These are phyloP conservation scores for Serendipita sp. DNA, from an alignment of 768 basidiomycete genomes.

Conservation along the genomic window DNA sequence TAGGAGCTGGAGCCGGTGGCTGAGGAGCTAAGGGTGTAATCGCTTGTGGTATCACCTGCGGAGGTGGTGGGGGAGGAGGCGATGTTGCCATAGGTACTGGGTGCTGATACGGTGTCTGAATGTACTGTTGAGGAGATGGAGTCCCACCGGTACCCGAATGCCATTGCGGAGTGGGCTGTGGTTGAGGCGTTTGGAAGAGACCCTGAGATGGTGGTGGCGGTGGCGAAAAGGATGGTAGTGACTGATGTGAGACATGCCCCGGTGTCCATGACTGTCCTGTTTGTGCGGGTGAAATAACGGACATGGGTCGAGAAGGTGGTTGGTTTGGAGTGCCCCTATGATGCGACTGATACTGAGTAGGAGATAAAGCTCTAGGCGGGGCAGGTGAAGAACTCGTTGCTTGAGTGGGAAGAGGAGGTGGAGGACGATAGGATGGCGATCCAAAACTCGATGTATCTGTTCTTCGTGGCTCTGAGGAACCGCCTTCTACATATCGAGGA, in stretches of 20 bases:
- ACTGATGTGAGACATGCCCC: slow-evolving; percentile 5
- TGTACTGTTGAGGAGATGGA: slow-evolving; percentile 12
- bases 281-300: not conserved
- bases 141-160: slow-evolving; percentile 3
- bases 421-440: slow-evolving; percentile 5
- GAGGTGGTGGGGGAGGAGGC: slow-evolving; percentile 16
- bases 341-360: slow-evolving; percentile 15
- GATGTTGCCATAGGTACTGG: slow-evolving; percentile 15
- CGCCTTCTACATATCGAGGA: slow-evolving; percentile 13
- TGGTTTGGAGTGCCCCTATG: slow-evolving; percentile 18
- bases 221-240: slow-evolving; percentile 2
- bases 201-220: slow-evolving; percentile 7
- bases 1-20: slow-evolving; percentile 7
- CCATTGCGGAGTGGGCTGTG: not conserved
- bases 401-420: slow-evolving; percentile 8
- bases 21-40: slow-evolving; percentile 5
- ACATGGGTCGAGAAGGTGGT: slow-evolving; percentile 16
- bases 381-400: slow-evolving; percentile 13
- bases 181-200: not conserved
- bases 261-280: not conserved
- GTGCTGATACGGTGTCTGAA: slow-evolving; percentile 16
- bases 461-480: slow-evolving; percentile 6
- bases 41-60: slow-evolving; percentile 1
- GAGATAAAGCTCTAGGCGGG: slow-evolving; percentile 13
- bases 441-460: not conserved